phyloP scores from a whole-genome alignment of 2,329 filamentous ascomycete genomes.

The Chaetothyriales sp. region DNA sequence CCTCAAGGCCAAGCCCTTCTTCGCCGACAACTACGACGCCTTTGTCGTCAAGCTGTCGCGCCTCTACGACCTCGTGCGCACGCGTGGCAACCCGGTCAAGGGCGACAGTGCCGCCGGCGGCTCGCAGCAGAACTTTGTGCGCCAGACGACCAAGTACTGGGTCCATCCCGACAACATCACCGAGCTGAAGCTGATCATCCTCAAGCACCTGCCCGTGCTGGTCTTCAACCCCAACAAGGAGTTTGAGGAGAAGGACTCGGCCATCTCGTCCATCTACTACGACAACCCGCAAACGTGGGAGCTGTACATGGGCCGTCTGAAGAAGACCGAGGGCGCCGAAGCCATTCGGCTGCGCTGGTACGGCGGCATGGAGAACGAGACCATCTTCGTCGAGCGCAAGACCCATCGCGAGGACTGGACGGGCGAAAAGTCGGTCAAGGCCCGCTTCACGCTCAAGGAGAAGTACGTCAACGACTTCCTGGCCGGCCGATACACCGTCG shows the following conservation, averaged over 20 bases:
- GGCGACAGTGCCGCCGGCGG: conserved; percentile 87
- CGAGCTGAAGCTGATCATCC: conserved; percentile 90
- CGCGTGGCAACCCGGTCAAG: conserved; percentile 78
- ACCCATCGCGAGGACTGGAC: conserved; percentile 99
- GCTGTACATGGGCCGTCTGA: conserved; percentile 80
- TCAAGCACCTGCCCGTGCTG: conserved; percentile 92
- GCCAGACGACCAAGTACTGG: conserved; percentile 99
- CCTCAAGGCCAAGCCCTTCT: conserved; percentile 92
- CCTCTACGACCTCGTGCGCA: conserved; percentile 88
- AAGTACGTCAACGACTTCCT: conserved; percentile 93
- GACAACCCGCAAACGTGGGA: conserved; percentile 93
- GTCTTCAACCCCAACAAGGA: conserved; percentile 98
- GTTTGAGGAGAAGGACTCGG: conserved; percentile 77
- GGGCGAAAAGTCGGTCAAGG: conserved; percentile 96
- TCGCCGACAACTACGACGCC: conserved; percentile 96
- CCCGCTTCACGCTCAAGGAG: conserved; percentile 86
- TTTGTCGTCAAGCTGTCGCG: conserved; percentile 90
- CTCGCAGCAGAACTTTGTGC: conserved; percentile 84
- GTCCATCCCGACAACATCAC: conserved; percentile 97
- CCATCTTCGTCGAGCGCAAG: conserved; percentile 93
- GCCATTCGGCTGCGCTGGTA: conserved; percentile 96
- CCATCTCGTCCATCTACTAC: conserved; percentile 97
- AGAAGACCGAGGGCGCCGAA: conserved; percentile 96
- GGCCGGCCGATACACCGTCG: conserved; percentile 67
- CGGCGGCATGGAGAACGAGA: conserved; percentile 87